phyloP scores from a whole-genome alignment of 2,329 filamentous ascomycete species.

The Beauveria caledonica region DNA sequence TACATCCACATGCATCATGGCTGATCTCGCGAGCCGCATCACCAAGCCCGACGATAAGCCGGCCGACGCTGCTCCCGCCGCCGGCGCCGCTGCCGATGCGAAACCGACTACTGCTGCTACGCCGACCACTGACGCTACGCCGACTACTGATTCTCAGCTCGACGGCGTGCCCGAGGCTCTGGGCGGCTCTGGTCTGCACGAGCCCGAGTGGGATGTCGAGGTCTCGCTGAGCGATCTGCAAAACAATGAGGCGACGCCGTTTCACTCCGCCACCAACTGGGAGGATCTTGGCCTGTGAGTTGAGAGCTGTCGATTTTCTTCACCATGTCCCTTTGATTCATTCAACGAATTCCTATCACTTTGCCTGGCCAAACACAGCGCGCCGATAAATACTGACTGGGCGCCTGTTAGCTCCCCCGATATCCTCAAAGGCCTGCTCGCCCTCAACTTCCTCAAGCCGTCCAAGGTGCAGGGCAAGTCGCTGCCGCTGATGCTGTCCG shows the following conservation, averaged over 20 bases:
- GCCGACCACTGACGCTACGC: slow-evolving; percentile 13
- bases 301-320: too few species aligned
- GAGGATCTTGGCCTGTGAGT: slow-evolving; percentile 78
- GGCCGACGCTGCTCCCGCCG: slow-evolving; percentile 18
- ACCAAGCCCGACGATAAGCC: slow-evolving; percentile 33
- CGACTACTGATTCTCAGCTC: slow-evolving; percentile 24
- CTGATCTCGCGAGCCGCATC: slow-evolving; percentile 44
- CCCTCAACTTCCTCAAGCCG: slow-evolving; percentile 85
- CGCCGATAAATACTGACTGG: background rate
- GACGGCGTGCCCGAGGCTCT: slow-evolving; percentile 29
- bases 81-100: slow-evolving; percentile 11
- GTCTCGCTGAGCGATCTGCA: slow-evolving; percentile 89
- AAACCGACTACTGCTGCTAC: slow-evolving; percentile 9
- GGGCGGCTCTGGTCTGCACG: slow-evolving; percentile 48
- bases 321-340: too few species aligned
- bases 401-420: slow-evolving; percentile 27
- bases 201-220: slow-evolving; percentile 80
- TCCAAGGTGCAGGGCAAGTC: slow-evolving; percentile 98
- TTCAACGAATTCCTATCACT: too few species aligned
- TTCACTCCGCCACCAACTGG: slow-evolving; percentile 78
- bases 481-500: slow-evolving; percentile 74
- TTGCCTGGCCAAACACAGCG: too few species aligned
- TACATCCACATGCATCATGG: slow-evolving; percentile 27
- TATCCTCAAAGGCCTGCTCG: slow-evolving; percentile 68
- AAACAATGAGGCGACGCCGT: slow-evolving; percentile 74